phyloP scores from a whole-genome alignment of 2,329 filamentous ascomycete genomes.

The Claviceps quebecensis region DNA sequence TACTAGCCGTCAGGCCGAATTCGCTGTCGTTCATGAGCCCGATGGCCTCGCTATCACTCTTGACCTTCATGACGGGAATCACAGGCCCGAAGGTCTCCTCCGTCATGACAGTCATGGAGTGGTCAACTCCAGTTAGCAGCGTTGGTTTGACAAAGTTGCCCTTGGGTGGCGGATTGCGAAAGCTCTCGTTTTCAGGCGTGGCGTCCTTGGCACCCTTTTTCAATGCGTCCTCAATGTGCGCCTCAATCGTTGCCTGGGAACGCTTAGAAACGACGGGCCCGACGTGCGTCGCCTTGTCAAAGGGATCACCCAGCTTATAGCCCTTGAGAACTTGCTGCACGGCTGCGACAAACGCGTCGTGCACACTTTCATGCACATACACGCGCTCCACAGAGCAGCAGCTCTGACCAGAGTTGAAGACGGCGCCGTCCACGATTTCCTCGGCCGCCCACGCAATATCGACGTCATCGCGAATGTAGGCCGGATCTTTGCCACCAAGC shows the following conservation, averaged over 20 bases:
- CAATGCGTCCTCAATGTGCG: constrained; percentile 71
- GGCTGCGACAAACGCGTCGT: constrained; percentile 69
- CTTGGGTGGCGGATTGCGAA: constrained; percentile 54
- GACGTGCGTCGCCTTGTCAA: constrained; percentile 63
- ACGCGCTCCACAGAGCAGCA: constrained; percentile 88
- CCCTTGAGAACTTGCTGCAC: constrained; percentile 65
- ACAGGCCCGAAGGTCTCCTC: constrained; percentile 93
- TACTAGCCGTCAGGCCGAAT: constrained; percentile 87
- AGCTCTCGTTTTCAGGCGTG: constrained; percentile 71
- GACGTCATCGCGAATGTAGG: constrained; percentile 75
- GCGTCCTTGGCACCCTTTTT: constrained; percentile 70
- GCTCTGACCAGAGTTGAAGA: constrained; percentile 98
- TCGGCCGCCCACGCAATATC: constrained; percentile 83
- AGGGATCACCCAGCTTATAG: constrained; percentile 82
- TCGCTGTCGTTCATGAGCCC: constrained; percentile 87
- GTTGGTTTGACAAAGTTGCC: constrained; percentile 86
- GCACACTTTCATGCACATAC: constrained; percentile 74
- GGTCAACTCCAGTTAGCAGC: constrained; percentile 63
- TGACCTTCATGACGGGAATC: constrained; percentile 80
- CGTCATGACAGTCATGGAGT: constrained; percentile 77
- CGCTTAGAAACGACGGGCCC: constrained; percentile 78
- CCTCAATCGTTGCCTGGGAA: constrained; percentile 60
- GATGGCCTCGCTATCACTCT: constrained; percentile 66
- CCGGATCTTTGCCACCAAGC: constrained; percentile 88
- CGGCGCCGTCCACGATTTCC: constrained; percentile 87